phyloP scores from a whole-genome alignment of 1,139 yeast genomes.

The Yamadazyma trypodendri region DNA sequence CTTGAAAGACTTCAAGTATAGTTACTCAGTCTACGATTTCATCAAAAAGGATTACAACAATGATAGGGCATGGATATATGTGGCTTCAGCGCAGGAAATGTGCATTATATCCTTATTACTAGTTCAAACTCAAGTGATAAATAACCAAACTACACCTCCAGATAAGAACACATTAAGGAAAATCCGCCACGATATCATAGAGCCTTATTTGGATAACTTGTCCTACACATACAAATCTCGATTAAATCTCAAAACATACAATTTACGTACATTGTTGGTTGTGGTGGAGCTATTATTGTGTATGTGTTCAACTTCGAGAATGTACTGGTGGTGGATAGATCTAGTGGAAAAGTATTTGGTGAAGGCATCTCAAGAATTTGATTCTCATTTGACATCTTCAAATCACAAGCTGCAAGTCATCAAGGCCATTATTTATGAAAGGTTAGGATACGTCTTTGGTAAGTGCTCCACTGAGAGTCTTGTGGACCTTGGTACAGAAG shows the following conservation, averaged over 20 bases:
- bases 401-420: conserved; percentile 37
- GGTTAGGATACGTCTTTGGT: conserved; percentile 42
- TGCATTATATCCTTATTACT: conserved; percentile 72
- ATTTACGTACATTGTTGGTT: conserved; percentile 46
- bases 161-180: conserved; percentile 57
- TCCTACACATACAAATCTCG: conserved; percentile 54
- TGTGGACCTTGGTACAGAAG: conserved; percentile 14
- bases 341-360: conserved; percentile 45
- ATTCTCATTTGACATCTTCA: conserved; percentile 34
- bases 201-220: conserved; percentile 67
- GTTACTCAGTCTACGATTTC: conserved; percentile 81
- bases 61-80: conserved; percentile 80
- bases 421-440: conserved; percentile 40
- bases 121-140: conserved; percentile 51
- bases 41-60: conserved; percentile 74
- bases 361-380: conserved; percentile 40
- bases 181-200: conserved; percentile 59
- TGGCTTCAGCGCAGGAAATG: conserved; percentile 88
- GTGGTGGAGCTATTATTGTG: conserved; percentile 56
- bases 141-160: conserved; percentile 19
- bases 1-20: conserved; percentile 82
- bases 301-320: conserved; percentile 34
- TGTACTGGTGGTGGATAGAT: conserved; percentile 51
- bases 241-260: conserved; percentile 60
- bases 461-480: conserved; percentile 17